These are phyloP conservation scores for Botrytis hyacinthi DNA, from an alignment of 2,329 filamentous ascomycete genomes.

Conservation along the genomic window DNA sequence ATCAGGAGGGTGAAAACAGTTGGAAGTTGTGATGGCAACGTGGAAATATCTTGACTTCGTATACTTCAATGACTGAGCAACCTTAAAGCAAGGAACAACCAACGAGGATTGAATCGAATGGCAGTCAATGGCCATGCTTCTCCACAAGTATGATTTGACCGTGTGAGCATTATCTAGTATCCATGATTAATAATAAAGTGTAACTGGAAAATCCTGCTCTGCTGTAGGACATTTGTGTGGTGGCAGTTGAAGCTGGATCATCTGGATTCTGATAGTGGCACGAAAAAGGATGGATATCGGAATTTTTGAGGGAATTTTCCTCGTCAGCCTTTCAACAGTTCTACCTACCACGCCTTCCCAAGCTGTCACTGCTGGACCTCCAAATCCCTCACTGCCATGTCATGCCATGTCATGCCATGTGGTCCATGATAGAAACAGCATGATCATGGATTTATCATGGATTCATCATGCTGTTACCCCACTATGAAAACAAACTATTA, in stretches of 20 bases:
- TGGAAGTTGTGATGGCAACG: slow-evolving; percentile 11
- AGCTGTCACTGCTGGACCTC: background rate
- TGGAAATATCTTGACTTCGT: slow-evolving; percentile 6
- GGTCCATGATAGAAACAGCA: background rate
- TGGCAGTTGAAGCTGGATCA: background rate
- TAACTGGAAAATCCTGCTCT: background rate
- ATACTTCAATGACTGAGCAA: background rate
- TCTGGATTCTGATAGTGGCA: background rate
- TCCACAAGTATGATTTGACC: background rate
- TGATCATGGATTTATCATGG: background rate
- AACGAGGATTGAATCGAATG: background rate
- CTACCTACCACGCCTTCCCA: background rate
- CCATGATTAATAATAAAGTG: background rate
- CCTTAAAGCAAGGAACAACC: background rate
- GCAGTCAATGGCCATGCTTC: background rate
- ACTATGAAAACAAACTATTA: background rate
- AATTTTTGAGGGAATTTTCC: background rate
- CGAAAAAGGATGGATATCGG: background rate
- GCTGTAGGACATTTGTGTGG: background rate
- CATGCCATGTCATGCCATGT: background rate
- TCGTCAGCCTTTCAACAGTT: background rate
- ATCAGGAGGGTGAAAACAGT: background rate
- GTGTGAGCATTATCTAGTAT: background rate
- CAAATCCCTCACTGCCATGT: background rate
- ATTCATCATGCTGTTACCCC: background rate